Evolutionary conservation across 1,284 basidiomycete species (phyloP).

Genomic region (Coniophora puteana): DNA sequence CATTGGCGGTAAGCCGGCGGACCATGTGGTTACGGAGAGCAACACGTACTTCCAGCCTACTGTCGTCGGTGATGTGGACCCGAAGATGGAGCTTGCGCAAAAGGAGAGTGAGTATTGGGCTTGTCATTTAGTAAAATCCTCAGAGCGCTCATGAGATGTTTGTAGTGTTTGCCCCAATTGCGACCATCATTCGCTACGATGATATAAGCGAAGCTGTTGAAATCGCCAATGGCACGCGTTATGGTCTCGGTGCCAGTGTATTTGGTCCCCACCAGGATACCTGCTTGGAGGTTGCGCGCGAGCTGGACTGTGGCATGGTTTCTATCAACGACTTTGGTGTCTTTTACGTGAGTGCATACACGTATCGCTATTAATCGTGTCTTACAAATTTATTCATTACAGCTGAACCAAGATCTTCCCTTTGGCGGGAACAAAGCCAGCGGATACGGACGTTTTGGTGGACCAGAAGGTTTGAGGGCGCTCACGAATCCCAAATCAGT

Average conservation of each 20-base stretch:
- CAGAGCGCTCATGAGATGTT: conserved; percentile 9
- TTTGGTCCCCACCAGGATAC: conserved; percentile 80
- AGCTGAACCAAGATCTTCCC: conserved; percentile 93
- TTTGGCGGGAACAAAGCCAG: conserved; percentile 91
- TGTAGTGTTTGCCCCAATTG: conserved; percentile 88
- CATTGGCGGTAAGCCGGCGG: conserved; percentile 62
- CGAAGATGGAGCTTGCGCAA: conserved; percentile 72
- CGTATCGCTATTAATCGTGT: conserved; percentile 5
- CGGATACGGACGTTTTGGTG: conserved; percentile 90
- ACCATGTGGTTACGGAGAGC: conserved; percentile 62
- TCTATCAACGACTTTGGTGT: conserved; percentile 94
- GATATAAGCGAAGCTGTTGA: conserved; percentile 78
- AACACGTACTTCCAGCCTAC: conserved; percentile 88
- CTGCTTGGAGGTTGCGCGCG: conserved; percentile 75
- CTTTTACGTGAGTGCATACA: conserved; percentile 68
- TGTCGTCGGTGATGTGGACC: conserved; percentile 78
- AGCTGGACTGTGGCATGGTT: conserved; percentile 93
- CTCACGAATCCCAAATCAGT: conserved; percentile 88
- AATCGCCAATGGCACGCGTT: conserved; percentile 84
- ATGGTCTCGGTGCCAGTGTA: conserved; percentile 94
- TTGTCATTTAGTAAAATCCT: conserved; percentile 2
- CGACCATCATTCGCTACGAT: conserved; percentile 80
- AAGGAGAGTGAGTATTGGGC: conserved; percentile 61
- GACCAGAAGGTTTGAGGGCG: conserved; percentile 86
- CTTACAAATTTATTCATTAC: conserved; percentile 17